These are phyloP conservation scores for Exophiala bonariae DNA, from an alignment of 2,329 filamentous ascomycete species.

Conservation along the genomic window DNA sequence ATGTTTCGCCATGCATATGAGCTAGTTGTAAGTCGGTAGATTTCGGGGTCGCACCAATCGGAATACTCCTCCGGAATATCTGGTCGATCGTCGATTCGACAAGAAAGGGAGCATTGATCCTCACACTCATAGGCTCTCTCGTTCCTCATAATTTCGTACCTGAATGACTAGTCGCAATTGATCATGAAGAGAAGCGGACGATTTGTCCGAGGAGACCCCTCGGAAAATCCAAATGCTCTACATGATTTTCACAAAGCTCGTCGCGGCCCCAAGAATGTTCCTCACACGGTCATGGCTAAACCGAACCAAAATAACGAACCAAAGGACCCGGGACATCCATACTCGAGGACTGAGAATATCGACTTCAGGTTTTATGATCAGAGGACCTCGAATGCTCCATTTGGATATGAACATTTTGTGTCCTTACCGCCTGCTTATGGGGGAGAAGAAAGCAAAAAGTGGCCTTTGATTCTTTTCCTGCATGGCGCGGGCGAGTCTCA, in stretches of 20 bases:
- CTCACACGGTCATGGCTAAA: constrained; percentile 6
- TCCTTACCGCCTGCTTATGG: constrained; percentile 19
- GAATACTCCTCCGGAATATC: too few relatives aligned
- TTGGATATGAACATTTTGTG: constrained; percentile 22
- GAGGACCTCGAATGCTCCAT: constrained; percentile 17
- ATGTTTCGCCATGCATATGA: too few relatives aligned
- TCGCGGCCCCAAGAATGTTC: constrained; percentile 19
- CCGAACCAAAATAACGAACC: constrained; percentile 3
- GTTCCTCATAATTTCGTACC: too few relatives aligned
- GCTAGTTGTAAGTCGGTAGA: too few relatives aligned
- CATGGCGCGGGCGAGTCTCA: constrained; percentile 22
- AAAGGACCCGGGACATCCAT: constrained; percentile 17
- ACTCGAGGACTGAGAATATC: constrained; percentile 14
- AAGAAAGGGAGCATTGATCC: too few relatives aligned
- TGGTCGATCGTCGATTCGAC: too few relatives aligned
- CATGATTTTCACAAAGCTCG: constrained; percentile 17
- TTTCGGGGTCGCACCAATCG: too few relatives aligned
- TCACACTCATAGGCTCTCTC: too few relatives aligned
- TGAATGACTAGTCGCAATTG: too few relatives aligned
- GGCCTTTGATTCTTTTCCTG: constrained; percentile 21
- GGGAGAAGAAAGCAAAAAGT: constrained; percentile 3
- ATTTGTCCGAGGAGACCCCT: constrained; percentile 4
- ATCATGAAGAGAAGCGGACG: too few relatives aligned
- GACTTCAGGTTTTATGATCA: constrained; percentile 19
- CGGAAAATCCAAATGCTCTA: constrained; percentile 20